A percentile compares a stretch with the other conserved stretches of the same genome.
Conservation (phyloP, 202 grass and related monocot genomes). For the Eragrostis tef region DNA sequence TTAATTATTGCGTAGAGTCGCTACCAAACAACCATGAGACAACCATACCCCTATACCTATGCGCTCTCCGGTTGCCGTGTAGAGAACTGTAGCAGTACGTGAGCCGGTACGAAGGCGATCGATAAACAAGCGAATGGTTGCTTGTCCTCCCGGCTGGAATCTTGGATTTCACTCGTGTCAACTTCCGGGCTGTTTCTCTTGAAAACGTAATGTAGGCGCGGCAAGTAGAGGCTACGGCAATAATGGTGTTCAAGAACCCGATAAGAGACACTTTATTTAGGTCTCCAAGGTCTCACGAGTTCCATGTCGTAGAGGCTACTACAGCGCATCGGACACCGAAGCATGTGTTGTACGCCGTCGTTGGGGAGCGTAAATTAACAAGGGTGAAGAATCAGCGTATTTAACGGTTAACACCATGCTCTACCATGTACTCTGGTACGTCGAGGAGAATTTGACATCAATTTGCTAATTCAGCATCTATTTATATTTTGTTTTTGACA, state of each 20-base stretch:
- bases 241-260: constrained; percentile 25
- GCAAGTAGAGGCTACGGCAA: constrained; percentile 33
- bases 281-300: constrained; percentile 45
- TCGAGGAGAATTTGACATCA: neutral
- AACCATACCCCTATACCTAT: too few species aligned
- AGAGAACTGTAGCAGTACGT: constrained; percentile 23
- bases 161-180: constrained; percentile 5
- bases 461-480: neutral
- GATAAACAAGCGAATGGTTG: neutral
- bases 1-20: neutral
- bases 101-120: neutral
- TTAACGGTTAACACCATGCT: neutral
- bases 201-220: neutral
- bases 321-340: constrained; percentile 23
- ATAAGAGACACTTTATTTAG: constrained; percentile 6
- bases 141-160: neutral
- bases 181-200: neutral
- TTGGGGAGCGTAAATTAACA: neutral
- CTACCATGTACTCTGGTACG: too few species aligned
- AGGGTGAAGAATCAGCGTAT: neutral
- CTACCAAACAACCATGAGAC: constrained; percentile 3
- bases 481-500: neutral
- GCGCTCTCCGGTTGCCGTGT: constrained; percentile 29
- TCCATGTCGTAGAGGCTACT: neutral
- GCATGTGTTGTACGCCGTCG: constrained; percentile 22